phyloP scores from a whole-genome alignment of 2,329 filamentous ascomycete species.

The Penicillium italicum region DNA sequence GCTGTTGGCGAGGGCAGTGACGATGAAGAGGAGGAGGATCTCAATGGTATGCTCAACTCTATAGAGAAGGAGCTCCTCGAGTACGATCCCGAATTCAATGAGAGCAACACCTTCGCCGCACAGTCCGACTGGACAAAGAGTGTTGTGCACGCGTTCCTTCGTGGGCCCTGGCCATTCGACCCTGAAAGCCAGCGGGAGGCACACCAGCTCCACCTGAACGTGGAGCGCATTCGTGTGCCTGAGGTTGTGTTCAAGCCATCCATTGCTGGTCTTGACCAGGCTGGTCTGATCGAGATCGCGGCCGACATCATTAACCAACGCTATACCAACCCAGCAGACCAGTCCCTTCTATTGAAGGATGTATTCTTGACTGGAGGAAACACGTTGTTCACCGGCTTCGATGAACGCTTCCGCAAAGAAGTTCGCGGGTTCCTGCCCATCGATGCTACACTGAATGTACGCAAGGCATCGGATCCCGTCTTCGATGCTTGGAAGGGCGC shows the following conservation, averaged over 20 bases:
- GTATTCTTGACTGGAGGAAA: conserved; percentile 95
- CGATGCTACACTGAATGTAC: conserved; percentile 63
- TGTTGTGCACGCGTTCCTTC: conserved; percentile 82
- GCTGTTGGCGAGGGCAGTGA: conserved; percentile 75
- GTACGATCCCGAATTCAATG: conserved; percentile 83
- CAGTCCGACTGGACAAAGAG: conserved; percentile 95
- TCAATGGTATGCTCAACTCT: conserved; percentile 66
- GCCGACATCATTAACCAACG: conserved; percentile 85
- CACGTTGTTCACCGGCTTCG: conserved; percentile 79
- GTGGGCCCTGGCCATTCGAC: conserved; percentile 84
- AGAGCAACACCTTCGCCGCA: conserved; percentile 86
- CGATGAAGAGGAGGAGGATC: conserved; percentile 89
- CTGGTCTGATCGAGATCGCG: conserved; percentile 86
- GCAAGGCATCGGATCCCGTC: conserved; percentile 70
- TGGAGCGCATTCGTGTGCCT: conserved; percentile 89
- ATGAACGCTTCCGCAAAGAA: conserved; percentile 72
- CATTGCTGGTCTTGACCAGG: conserved; percentile 89
- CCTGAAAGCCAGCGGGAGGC: conserved; percentile 72
- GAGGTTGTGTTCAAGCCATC: conserved; percentile 91
- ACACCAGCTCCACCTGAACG: conserved; percentile 90
- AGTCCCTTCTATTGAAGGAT: conserved; percentile 72
- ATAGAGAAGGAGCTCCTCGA: conserved; percentile 82
- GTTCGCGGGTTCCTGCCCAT: conserved; percentile 69
- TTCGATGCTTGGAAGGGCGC: conserved; percentile 93
- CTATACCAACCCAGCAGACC: conserved; percentile 55